Percentiles rank a stretch among this genome's conserved stretches.
These are phyloP conservation scores for Wickerhamomyces xylosicus DNA, from an alignment of 805 yeast genomes.

Conservation along the genomic window DNA sequence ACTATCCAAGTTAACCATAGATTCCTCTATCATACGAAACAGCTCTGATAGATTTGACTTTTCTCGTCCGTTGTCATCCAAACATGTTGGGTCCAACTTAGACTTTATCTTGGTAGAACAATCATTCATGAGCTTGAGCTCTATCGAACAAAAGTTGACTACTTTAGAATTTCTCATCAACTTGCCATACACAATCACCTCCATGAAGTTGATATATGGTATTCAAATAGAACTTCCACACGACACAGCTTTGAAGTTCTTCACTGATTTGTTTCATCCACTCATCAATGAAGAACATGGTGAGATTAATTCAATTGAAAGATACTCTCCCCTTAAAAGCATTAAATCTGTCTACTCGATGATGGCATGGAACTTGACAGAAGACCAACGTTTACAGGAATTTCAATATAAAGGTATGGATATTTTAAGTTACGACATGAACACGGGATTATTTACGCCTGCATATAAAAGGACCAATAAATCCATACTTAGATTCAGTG, in stretches of 20 bases:
- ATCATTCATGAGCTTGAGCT: constrained; percentile 8
- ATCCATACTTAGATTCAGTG: constrained; percentile 1
- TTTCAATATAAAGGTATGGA: constrained; percentile 3
- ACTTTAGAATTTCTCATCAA: constrained; percentile 1
- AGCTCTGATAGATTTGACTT: background rate
- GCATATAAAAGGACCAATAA: constrained; percentile 6
- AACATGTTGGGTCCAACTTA: background rate
- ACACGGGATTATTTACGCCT: constrained; percentile 8
- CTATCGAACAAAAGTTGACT: constrained; percentile 1
- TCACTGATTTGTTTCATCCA: constrained; percentile 2
- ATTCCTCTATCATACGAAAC: constrained; percentile 3
- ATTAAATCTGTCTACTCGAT: constrained; percentile 4
- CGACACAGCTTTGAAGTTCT: constrained; percentile 2
- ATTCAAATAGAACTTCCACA: constrained; percentile 11
- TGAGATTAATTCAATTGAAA: background rate
- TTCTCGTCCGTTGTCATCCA: background rate
- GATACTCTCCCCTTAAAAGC: background rate
- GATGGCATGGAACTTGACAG: constrained; percentile 16
- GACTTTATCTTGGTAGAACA: constrained; percentile 9
- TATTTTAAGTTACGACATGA: constrained; percentile 7
- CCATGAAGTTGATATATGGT: constrained; percentile 13
- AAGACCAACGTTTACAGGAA: constrained; percentile 7
- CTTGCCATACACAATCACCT: background rate
- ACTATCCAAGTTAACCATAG: constrained; percentile 2
- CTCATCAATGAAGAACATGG: background rate